These are phyloP conservation scores for Zymoseptoria tritici DNA, from an alignment of 2,329 filamentous ascomycete species.

Conservation along the genomic window DNA sequence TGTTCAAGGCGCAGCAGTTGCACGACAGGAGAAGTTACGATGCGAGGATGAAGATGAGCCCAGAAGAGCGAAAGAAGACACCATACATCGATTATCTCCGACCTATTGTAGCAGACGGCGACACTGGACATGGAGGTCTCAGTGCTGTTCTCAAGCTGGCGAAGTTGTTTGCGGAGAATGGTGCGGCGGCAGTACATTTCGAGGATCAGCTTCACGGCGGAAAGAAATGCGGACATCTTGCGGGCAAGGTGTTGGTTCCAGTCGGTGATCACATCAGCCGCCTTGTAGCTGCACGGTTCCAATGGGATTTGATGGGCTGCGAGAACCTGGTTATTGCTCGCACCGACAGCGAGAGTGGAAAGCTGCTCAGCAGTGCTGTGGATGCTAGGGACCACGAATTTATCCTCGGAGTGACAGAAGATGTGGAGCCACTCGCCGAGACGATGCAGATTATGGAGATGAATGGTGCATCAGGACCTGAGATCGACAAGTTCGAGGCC, in stretches of 20 bases:
- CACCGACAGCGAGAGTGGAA: conserved; percentile 91
- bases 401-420: conserved; percentile 78
- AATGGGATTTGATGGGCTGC: conserved; percentile 96
- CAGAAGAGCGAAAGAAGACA: conserved; percentile 63
- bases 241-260: conserved; percentile 91
- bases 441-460: conserved; percentile 85
- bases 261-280: conserved; percentile 95
- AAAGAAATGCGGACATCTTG: conserved; percentile 96
- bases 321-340: conserved; percentile 93
- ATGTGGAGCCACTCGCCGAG: conserved; percentile 76
- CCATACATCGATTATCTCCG: conserved; percentile 89
- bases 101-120: conserved; percentile 91
- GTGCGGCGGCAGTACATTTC: conserved; percentile 91
- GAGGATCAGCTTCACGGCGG: conserved; percentile 97
- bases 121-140: conserved; percentile 87
- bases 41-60: conserved; percentile 65
- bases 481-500: conserved; percentile 81
- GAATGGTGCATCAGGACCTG: conserved; percentile 63
- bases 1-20: conserved; percentile 94
- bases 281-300: conserved; percentile 82
- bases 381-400: conserved; percentile 95
- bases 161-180: conserved; percentile 95
- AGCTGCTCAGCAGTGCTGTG: conserved; percentile 79
- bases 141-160: conserved; percentile 91
- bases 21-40: conserved; percentile 97